A percentile compares a stretch with the other conserved stretches of the same genome.
These are phyloP conservation scores for Aquilaria sinensis DNA, from an alignment of 345 rosid genomes.

Conservation along the genomic window DNA sequence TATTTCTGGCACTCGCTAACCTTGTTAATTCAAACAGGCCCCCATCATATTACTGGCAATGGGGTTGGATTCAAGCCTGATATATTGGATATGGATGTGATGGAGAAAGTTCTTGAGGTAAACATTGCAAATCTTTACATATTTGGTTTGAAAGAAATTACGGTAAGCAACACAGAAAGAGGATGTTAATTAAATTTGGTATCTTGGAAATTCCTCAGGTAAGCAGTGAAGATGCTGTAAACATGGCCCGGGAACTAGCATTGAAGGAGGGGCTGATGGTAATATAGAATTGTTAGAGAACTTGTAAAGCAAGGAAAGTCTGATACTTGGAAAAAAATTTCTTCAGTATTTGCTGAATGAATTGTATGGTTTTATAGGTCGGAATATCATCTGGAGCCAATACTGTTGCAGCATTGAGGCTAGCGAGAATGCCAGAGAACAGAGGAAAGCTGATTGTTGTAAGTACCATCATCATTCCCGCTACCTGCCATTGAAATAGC, in stretches of 20 bases:
- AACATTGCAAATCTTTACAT: background rate
- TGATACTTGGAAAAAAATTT: too few relatives aligned
- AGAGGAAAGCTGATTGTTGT: slow-evolving; percentile 97
- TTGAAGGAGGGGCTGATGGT: slow-evolving; percentile 98
- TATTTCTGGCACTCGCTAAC: too few relatives aligned
- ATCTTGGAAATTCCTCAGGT: slow-evolving; percentile 43
- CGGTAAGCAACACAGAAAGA: too few relatives aligned
- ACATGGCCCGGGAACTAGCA: slow-evolving; percentile 94
- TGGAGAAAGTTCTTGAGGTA: slow-evolving; percentile 93
- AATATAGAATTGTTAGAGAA: slow-evolving; percentile 6
- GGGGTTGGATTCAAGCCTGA: slow-evolving; percentile 99
- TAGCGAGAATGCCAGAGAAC: slow-evolving; percentile 87
- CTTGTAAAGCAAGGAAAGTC: too few relatives aligned
- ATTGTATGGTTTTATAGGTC: slow-evolving; percentile 34
- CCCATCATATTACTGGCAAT: slow-evolving; percentile 91
- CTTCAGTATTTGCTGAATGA: too few relatives aligned
- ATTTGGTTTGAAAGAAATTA: too few relatives aligned
- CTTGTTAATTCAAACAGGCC: slow-evolving; percentile 45
- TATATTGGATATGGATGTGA: slow-evolving; percentile 87
- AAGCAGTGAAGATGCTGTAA: slow-evolving; percentile 81
- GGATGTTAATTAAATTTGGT: background rate
- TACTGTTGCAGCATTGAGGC: slow-evolving; percentile 78
- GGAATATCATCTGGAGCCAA: slow-evolving; percentile 98
- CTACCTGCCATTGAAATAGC: background rate
- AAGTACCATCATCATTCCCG: slow-evolving; percentile 14